phyloP scores from a whole-genome alignment of 768 basidiomycete genomes.

The Auricularia auricula-judae region DNA sequence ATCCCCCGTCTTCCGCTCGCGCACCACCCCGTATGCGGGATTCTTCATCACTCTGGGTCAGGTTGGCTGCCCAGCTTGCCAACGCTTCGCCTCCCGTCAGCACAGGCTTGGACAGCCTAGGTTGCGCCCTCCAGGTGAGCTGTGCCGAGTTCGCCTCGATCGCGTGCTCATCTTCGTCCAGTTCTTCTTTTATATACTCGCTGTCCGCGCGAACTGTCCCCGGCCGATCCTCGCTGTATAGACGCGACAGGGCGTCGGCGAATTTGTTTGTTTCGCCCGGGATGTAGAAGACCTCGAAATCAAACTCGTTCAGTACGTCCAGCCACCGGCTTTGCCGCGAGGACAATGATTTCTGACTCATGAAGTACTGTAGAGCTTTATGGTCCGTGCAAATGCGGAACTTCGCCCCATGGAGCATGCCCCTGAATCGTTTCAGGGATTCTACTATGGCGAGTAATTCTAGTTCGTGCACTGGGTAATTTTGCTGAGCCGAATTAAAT shows the following conservation, averaged over 20 bases:
- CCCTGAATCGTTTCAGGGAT: constrained; percentile 22
- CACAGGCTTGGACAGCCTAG: too few species aligned
- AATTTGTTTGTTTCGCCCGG: neutral
- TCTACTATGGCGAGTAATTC: constrained; percentile 24
- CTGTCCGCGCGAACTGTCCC: constrained; percentile 13
- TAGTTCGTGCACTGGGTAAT: constrained; percentile 30
- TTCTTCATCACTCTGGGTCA: too few species aligned
- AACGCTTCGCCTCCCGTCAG: too few species aligned
- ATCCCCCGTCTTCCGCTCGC: too few species aligned
- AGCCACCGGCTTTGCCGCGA: constrained; percentile 1
- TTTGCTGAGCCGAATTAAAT: constrained; percentile 25
- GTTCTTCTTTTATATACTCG: constrained; percentile 12
- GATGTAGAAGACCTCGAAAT: constrained; percentile 1
- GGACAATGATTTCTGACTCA: neutral
- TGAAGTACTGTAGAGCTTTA: neutral
- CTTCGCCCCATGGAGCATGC: constrained; percentile 19
- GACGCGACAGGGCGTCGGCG: constrained; percentile 13
- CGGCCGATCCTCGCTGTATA: constrained; percentile 14
- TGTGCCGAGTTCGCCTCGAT: too few species aligned
- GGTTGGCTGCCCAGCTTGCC: too few species aligned
- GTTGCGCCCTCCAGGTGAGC: too few species aligned
- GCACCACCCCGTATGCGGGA: too few species aligned
- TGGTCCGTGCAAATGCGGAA: constrained; percentile 6
- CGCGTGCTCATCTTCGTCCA: too few species aligned
- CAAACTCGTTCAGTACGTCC: constrained; percentile 2